Evolutionary conservation across 148 eudicot genomes (phyloP).

Genomic region (Oxyria digyna): DNA sequence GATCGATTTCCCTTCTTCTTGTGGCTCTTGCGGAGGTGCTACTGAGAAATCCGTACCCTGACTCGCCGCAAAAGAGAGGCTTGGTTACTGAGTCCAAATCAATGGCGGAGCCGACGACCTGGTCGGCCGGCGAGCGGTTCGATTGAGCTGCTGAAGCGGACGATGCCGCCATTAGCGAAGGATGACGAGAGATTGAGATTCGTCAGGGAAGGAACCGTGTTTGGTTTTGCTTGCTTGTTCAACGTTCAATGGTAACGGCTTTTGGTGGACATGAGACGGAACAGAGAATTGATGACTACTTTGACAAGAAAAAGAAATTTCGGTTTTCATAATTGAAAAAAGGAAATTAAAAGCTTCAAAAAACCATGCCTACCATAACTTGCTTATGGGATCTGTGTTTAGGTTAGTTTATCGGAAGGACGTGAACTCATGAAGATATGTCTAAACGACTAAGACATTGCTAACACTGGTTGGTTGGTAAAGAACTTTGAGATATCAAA

Average conservation of each 20-base stretch:
- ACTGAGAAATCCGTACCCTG: neutral
- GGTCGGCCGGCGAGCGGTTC: neutral
- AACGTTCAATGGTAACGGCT: neutral
- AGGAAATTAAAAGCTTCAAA: neutral
- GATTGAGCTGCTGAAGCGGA: constrained; percentile 8
- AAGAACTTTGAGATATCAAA: no score
- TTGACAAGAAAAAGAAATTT: no score
- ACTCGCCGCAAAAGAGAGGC: constrained; percentile 9
- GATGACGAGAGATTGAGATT: neutral
- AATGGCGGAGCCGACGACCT: neutral
- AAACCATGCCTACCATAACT: no score
- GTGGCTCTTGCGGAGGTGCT: neutral
- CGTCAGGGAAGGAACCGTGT: no score
- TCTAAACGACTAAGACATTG: no score
- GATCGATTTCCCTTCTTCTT: constrained; percentile 13
- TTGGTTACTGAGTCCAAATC: neutral
- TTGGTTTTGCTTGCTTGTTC: neutral
- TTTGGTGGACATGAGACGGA: neutral
- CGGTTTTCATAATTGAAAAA: no score
- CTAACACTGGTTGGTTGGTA: no score
- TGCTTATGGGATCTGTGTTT: no score
- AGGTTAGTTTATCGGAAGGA: no score
- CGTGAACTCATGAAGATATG: no score
- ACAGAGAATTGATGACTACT: neutral
- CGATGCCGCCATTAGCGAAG: constrained; percentile 8